Evolutionary conservation across 805 yeast genomes (phyloP).

Genomic region (Yamadazyma nakazawae): DNA sequence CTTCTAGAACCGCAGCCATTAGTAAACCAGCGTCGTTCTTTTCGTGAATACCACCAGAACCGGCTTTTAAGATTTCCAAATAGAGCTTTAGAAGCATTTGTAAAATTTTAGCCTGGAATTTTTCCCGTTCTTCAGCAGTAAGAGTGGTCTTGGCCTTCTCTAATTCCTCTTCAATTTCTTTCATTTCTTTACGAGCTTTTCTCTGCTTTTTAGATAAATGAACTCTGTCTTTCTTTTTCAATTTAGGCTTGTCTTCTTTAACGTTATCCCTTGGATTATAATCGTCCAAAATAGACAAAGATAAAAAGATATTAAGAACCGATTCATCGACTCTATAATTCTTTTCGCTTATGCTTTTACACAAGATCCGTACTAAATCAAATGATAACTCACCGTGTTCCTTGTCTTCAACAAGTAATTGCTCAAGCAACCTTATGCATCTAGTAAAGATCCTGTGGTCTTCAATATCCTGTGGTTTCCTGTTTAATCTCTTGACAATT

Average conservation of each 20-base stretch:
- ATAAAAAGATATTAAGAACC: slow-evolving; percentile 67
- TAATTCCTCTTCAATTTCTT: slow-evolving; percentile 86
- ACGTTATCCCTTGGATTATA: slow-evolving; percentile 64
- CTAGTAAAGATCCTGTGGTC: slow-evolving; percentile 51
- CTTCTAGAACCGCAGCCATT: slow-evolving; percentile 87
- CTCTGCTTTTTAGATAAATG: slow-evolving; percentile 88
- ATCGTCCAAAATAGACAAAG: slow-evolving; percentile 63
- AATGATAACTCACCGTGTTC: slow-evolving; percentile 76
- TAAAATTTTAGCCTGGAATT: slow-evolving; percentile 78
- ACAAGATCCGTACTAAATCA: slow-evolving; percentile 65
- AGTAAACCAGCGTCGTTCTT: slow-evolving; percentile 50
- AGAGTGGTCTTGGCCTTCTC: slow-evolving; percentile 82
- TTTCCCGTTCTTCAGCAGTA: slow-evolving; percentile 82
- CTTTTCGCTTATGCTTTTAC: slow-evolving; percentile 69
- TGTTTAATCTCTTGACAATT: slow-evolving; percentile 61
- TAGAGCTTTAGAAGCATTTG: slow-evolving; percentile 71
- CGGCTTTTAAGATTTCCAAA: slow-evolving; percentile 65
- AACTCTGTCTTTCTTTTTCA: slow-evolving; percentile 83
- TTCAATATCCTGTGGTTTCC: slow-evolving; percentile 50
- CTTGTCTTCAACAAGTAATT: slow-evolving; percentile 69
- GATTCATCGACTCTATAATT: slow-evolving; percentile 81
- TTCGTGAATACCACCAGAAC: slow-evolving; percentile 25
- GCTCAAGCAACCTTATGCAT: slow-evolving; percentile 64
- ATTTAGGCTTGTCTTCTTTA: slow-evolving; percentile 42
- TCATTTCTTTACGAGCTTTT: slow-evolving; percentile 82